Evolutionary conservation across 2,329 filamentous ascomycete species (phyloP), one percentile per base, ranked within the genome.

Genomic region (Onygena corvina): DNA sequence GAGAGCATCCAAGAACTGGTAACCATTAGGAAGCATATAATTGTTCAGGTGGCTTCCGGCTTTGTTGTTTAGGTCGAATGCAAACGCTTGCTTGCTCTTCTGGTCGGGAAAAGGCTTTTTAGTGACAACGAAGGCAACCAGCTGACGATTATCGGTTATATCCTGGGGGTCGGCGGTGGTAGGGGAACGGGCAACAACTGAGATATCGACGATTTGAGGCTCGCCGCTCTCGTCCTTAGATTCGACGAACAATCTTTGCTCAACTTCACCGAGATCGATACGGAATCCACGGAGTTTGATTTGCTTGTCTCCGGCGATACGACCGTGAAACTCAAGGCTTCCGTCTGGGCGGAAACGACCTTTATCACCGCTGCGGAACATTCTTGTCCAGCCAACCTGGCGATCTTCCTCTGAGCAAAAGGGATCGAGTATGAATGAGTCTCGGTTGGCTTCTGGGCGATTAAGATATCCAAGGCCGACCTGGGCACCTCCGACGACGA

Each of bases 181-280:
- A 23, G 45, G 36, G 14, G 45, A 44, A 11, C 49, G 21, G 34
- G 49, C 45, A 34, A 38, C 36, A 18, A 49, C 47, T 9, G 47
- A 49, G 25, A 49, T 45, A 44, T 49, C 47, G 29, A 49, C 47
- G 34, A 49, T 49, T 29, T 49, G 47, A 23, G 47, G 36, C n/a
- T 44, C 23, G 31, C 47, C 47, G 16, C 9, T 23, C 11, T 34
- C 31, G 11, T 50, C 49, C 25, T 36, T 47, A 21, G 49, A 50
- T 21, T 50, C 49, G 21, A 46, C 45, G 21, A 47, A 50, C 21
- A 50, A 27, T 40, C 49, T 47, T 3, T 29, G 16, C 20, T 50
- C 48, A 14, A 74, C 59, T 4, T 76, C 74, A 2, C 57, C 54
- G 1, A 76, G 57, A 12, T 76, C 71, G 23, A 74, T 64, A 0